phyloP scores from a whole-genome alignment of 83 land plant genomes.

The Diphasiastrum complanatum region DNA sequence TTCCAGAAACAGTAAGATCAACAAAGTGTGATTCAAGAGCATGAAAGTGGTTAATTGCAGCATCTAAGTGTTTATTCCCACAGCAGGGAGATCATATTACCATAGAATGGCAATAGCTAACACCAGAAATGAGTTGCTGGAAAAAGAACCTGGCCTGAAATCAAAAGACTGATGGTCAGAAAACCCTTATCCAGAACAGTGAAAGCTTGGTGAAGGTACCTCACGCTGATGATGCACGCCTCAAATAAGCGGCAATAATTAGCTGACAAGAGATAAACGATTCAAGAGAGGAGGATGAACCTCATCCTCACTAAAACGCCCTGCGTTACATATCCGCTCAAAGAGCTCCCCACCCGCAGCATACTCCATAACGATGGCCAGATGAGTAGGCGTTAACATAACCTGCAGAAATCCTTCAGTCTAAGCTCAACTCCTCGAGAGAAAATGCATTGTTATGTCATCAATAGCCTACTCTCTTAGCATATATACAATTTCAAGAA shows the following conservation, averaged over 20 bases:
- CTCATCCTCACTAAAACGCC: constrained; percentile 67
- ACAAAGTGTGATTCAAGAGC: neutral
- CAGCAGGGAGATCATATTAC: constrained; percentile 13
- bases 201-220: neutral
- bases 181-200: neutral
- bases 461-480: too few species aligned
- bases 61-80: too few species aligned
- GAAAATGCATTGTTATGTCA: too few species aligned
- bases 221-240: too few species aligned
- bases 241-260: too few species aligned
- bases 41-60: neutral
- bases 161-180: neutral
- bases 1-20: too few species aligned
- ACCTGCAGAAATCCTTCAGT: too few species aligned
- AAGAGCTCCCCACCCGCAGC: constrained; percentile 72
- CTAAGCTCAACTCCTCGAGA: too few species aligned
- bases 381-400: constrained; percentile 55
- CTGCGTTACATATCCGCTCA: constrained; percentile 58
- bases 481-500: too few species aligned
- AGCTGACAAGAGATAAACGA: too few species aligned
- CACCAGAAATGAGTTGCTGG: constrained; percentile 62
- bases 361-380: constrained; percentile 68
- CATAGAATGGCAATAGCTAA: constrained; percentile 52
- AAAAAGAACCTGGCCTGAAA: constrained; percentile 61
- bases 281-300: too few species aligned